phyloP scores from a whole-genome alignment of 352 stramenopile genomes.

The Pythium apleroticum region DNA sequence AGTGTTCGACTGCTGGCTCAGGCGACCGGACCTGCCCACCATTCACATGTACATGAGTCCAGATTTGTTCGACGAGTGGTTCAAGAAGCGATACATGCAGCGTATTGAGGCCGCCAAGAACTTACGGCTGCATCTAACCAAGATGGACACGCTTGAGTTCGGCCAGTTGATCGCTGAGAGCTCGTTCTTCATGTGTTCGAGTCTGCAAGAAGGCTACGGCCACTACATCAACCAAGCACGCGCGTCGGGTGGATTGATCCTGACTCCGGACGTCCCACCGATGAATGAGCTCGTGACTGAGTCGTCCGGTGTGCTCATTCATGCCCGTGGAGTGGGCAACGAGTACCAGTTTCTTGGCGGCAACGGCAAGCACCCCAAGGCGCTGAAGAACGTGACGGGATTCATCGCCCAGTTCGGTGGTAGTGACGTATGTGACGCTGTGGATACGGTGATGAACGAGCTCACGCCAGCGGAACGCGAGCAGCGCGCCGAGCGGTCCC shows the following conservation, averaged over 20 bases:
- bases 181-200: slow-evolving; percentile 58
- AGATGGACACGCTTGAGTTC: slow-evolving; percentile 38
- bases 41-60: slow-evolving; percentile 51
- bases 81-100: slow-evolving; percentile 33
- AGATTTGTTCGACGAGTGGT: slow-evolving; percentile 39
- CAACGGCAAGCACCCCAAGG: slow-evolving; percentile 32
- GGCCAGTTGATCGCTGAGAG: slow-evolving; percentile 49
- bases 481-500: slow-evolving; percentile 31
- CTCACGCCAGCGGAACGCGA: slow-evolving; percentile 36
- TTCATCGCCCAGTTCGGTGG: slow-evolving; percentile 43
- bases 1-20: slow-evolving; percentile 55
- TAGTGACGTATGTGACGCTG: slow-evolving; percentile 40
- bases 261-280: slow-evolving; percentile 46
- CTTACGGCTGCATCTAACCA: slow-evolving; percentile 37
- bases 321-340: slow-evolving; percentile 30
- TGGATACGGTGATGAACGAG: slow-evolving; percentile 37
- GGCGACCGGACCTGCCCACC: slow-evolving; percentile 39
- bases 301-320: slow-evolving; percentile 42
- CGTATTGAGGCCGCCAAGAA: background rate
- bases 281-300: slow-evolving; percentile 68
- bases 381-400: slow-evolving; percentile 34
- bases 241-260: slow-evolving; percentile 38
- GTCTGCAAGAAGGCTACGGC: slow-evolving; percentile 52
- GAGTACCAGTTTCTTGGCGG: slow-evolving; percentile 53
- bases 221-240: slow-evolving; percentile 69